Conservation (phyloP, 2,329 filamentous ascomycete species). For the Coccinonectria pachysandricola region DNA sequence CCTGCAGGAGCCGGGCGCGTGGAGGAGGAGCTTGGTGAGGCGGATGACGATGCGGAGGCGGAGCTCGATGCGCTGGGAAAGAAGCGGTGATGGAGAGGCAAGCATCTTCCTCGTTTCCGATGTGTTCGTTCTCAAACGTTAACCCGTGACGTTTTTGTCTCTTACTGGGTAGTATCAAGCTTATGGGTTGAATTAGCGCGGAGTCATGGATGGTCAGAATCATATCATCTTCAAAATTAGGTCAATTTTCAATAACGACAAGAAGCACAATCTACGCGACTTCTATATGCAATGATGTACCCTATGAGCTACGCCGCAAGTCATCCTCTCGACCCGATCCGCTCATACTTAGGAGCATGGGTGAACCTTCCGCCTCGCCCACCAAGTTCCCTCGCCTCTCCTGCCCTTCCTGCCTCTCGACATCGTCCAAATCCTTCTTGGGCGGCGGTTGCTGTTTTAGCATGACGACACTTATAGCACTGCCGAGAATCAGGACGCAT, state of each 20-base stretch:
- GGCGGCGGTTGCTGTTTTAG: conserved; percentile 28
- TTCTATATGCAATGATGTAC: too few species aligned
- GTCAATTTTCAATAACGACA: too few species aligned
- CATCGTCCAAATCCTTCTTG: conserved; percentile 18
- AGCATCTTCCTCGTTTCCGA: conserved; percentile 1
- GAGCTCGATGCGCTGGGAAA: conserved; percentile 30
- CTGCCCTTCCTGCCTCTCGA: conserved; percentile 27
- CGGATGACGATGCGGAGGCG: conserved; percentile 38
- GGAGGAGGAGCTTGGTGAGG: conserved; percentile 43
- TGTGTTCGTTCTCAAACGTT: too few species aligned
- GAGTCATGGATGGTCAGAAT: conserved; percentile 1
- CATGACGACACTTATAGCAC: conserved; percentile 40
- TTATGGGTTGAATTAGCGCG: too few species aligned
- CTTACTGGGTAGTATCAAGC: background rate
- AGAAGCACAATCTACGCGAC: background rate
- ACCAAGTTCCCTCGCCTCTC: conserved; percentile 17
- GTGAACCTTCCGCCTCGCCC: conserved; percentile 26
- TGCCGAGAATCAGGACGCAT: conserved; percentile 42
- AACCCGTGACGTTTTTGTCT: too few species aligned
- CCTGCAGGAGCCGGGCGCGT: conserved; percentile 22
- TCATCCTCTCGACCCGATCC: conserved; percentile 11
- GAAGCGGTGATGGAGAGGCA: conserved; percentile 20
- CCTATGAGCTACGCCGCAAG: too few species aligned
- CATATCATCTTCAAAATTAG: too few species aligned
- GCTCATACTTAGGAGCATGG: conserved; percentile 31